Percentiles rank a stretch among this genome's conserved stretches.
These are phyloP conservation scores for Heliosperma pusillum DNA, from an alignment of 148 eudicot species.

Conservation along the genomic window DNA sequence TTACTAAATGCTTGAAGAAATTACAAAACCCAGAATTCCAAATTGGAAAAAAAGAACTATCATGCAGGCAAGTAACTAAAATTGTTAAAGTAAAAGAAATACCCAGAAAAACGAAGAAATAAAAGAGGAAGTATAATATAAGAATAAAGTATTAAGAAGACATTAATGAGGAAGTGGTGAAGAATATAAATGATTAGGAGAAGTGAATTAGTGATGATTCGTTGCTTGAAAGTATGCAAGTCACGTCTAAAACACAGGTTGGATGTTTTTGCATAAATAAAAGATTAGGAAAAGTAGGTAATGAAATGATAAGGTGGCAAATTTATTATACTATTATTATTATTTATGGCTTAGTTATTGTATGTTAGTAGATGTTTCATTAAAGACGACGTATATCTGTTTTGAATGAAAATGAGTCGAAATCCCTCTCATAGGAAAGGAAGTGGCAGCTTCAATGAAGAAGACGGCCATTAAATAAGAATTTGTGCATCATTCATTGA, in stretches of 20 bases:
- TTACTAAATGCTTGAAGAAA: not conserved
- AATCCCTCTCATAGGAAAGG: too few relatives aligned
- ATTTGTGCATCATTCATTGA: too few relatives aligned
- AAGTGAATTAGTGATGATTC: not conserved
- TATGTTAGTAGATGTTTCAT: too few relatives aligned
- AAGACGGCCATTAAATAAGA: too few relatives aligned
- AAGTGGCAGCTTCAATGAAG: too few relatives aligned
- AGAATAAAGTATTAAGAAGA: not conserved
- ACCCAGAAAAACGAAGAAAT: not conserved
- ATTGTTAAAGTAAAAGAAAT: not conserved
- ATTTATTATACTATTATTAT: not conserved
- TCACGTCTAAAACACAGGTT: slow-evolving; percentile 1
- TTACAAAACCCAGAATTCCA: not conserved
- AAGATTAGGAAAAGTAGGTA: slow-evolving; percentile 1
- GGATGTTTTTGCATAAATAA: not conserved
- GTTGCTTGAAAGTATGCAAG: slow-evolving; percentile 9
- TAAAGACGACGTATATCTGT: too few relatives aligned
- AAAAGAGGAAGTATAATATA: not conserved
- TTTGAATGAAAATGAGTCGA: too few relatives aligned
- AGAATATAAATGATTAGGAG: slow-evolving; percentile 1
- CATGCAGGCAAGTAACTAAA: not conserved
- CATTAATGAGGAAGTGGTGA: not conserved
- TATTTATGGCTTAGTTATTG: too few relatives aligned
- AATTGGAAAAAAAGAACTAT: not conserved
- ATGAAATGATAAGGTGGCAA: slow-evolving; percentile 1